Conservation (phyloP, 2,329 filamentous ascomycete species). For the Mycosphaerella arachidis region DNA sequence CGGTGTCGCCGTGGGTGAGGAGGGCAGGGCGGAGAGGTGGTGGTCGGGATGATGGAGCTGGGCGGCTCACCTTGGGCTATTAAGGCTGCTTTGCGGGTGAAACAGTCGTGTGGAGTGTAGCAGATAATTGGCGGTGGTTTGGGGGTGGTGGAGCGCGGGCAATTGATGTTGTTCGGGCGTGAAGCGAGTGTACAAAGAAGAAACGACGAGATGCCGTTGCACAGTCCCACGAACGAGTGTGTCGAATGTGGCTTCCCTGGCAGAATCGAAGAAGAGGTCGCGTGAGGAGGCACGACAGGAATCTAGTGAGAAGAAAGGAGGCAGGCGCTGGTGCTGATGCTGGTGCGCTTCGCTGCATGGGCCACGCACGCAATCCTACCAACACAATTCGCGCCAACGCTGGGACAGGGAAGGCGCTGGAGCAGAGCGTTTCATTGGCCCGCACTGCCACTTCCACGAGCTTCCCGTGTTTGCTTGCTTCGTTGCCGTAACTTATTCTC, state of each 20-base stretch:
- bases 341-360: neutral
- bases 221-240: conserved; percentile 6
- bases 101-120: conserved; percentile 3
- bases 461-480: neutral
- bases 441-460: neutral
- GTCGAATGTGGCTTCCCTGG: conserved; percentile 10
- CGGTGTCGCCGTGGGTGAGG: neutral
- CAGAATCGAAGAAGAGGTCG: neutral
- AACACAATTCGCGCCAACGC: conserved; percentile 2
- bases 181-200: conserved; percentile 13
- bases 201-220: conserved; percentile 2
- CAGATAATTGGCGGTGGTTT: neutral
- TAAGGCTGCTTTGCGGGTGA: conserved; percentile 11
- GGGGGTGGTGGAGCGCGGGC: conserved; percentile 1
- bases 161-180: neutral
- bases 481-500: neutral
- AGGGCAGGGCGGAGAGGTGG: neutral
- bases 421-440: neutral
- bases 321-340: neutral
- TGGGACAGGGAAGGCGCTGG: neutral
- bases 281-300: conserved; percentile 8
- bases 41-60: neutral
- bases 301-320: conserved; percentile 9
- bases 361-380: conserved; percentile 8
- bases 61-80: conserved; percentile 7